phyloP scores from a whole-genome alignment of 208 protist species.

The Entamoeba dispar region DNA sequence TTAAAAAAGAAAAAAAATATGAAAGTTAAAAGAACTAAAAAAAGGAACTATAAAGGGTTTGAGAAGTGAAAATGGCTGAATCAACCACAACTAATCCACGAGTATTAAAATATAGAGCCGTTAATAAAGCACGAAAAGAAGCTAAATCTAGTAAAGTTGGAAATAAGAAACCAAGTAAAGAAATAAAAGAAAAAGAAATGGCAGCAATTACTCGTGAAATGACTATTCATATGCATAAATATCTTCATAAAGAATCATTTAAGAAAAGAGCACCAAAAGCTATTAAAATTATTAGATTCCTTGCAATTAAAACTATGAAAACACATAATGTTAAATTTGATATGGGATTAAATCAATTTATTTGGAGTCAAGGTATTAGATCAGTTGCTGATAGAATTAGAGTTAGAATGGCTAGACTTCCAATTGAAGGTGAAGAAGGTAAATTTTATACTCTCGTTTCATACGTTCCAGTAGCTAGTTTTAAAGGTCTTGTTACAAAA shows the following conservation, averaged over 20 bases:
- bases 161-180: not conserved
- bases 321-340: not conserved
- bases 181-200: not conserved
- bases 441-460: slow-evolving; percentile 4
- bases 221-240: not conserved
- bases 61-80: too few relatives aligned
- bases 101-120: not conserved
- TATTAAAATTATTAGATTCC: not conserved
- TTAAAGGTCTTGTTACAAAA: not conserved
- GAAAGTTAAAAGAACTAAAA: too few relatives aligned
- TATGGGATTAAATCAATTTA: not conserved
- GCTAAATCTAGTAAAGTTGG: not conserved
- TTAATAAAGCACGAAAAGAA: not conserved
- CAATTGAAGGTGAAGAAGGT: not conserved
- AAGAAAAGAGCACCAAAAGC: slow-evolving; percentile 4
- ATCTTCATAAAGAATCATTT: not conserved
- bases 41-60: too few relatives aligned
- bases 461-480: not conserved
- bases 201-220: not conserved
- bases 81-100: not conserved
- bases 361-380: slow-evolving; percentile 4
- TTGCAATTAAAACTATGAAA: slow-evolving; percentile 5
- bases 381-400: not conserved
- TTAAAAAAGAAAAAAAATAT: too few relatives aligned
- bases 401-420: slow-evolving; percentile 1